Percentiles rank a stretch among this genome's conserved stretches.
phyloP scores from a whole-genome alignment of 2,329 filamentous ascomycete genomes.

The Sporothrix luriei region DNA sequence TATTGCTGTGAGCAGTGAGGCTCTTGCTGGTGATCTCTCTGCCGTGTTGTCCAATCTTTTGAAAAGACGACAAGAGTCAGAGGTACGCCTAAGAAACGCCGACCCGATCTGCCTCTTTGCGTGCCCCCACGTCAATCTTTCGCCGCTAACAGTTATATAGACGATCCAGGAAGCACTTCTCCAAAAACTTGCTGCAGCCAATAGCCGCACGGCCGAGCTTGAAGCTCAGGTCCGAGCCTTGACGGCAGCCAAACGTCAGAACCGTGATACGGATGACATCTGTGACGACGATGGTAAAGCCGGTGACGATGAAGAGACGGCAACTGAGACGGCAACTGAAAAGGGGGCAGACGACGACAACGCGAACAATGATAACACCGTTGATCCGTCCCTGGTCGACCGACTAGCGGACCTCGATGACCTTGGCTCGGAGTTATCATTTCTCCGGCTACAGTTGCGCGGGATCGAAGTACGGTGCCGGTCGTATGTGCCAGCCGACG shows the following conservation, averaged over 20 bases:
- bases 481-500: slow-evolving; percentile 50
- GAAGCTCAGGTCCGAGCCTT: slow-evolving; percentile 61
- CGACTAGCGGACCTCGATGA: slow-evolving; percentile 46
- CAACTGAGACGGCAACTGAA: background rate
- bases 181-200: slow-evolving; percentile 35
- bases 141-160: slow-evolving; percentile 6
- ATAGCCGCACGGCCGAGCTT: slow-evolving; percentile 59
- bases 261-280: background rate
- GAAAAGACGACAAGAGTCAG: slow-evolving; percentile 61
- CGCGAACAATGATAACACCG: background rate
- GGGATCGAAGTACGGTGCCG: slow-evolving; percentile 63
- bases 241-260: slow-evolving; percentile 36
- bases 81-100: slow-evolving; percentile 11
- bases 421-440: slow-evolving; percentile 62
- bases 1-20: slow-evolving; percentile 44
- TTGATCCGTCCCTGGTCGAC: background rate
- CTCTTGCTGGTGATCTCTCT: slow-evolving; percentile 55
- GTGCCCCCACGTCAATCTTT: background rate
- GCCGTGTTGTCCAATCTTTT: slow-evolving; percentile 55
- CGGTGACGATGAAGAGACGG: background rate
- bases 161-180: slow-evolving; percentile 55
- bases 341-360: background rate
- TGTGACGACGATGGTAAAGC: background rate
- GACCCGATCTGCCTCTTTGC: too few species aligned
- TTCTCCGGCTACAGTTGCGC: slow-evolving; percentile 63